Evolutionary conservation across 768 basidiomycete genomes (phyloP), one percentile per base, ranked within the genome.

Genomic region (Kwoniella newhampshirensis): DNA sequence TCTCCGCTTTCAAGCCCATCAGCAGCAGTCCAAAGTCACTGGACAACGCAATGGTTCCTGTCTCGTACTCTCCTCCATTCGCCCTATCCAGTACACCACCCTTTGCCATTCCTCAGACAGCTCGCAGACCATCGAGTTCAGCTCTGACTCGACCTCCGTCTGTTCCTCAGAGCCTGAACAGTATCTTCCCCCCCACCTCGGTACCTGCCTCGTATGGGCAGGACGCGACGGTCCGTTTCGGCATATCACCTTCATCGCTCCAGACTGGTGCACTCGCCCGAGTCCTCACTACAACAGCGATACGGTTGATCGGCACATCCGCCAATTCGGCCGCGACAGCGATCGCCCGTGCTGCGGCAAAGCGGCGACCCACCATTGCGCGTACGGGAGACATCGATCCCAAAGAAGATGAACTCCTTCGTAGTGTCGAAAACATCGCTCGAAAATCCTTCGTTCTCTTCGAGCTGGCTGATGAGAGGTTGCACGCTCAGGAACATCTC

Each of bases 371-470:
- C 3, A 65, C 54, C n/a, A 66, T 71, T 39, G 11, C 63, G 32
- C 54, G 68, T 51, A 64, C 64, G 23, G 60, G 47, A n/a, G 59
- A 66, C 21, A 54, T 67, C 27, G 71, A 75, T 53, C 56, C 68
- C 5, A 66, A 48, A 4, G 91, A 96, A 65, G 89, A 94, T 59
- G 84, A 85, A 58, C 76, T 96, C n/a, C 78, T 96, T n/a, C 83
- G 81, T 2, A 75, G 78, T 18, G 79, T 98, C 40, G 94, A 98
- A 71, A 88, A 93, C 62, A 79, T 93, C 2, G 94, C 93, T 30
- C 90, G 96, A 81, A 99, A 98, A 82, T 94, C 94, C 30, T 86
- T 89, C 59, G 91, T 93, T 50, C 78, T 98, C 57, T 88, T 88
- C 54, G 87, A 88, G 59, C 94, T 92, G 85, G 96, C 89, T 20